Evolutionary conservation across 768 basidiomycete genomes (phyloP).

Genomic region (Cyathus striatus): DNA sequence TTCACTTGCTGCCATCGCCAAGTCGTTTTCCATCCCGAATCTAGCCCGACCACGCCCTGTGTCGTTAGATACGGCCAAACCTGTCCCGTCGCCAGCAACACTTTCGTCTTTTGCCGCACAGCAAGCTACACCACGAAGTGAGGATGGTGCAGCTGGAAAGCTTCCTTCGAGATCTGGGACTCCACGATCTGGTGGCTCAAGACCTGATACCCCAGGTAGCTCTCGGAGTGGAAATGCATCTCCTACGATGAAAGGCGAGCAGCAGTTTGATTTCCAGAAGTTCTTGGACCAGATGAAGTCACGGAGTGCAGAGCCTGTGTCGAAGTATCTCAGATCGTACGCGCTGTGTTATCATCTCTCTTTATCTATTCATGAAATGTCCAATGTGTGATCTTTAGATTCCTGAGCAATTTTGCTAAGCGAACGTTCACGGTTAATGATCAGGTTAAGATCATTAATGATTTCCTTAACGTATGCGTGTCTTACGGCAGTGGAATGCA

Average conservation of each 20-base stretch:
- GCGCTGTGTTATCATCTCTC: constrained; percentile 32
- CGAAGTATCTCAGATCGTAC: constrained; percentile 92
- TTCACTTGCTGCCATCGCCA: constrained; percentile 62
- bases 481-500: not conserved
- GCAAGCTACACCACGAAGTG: constrained; percentile 22
- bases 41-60: constrained; percentile 47
- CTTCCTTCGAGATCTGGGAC: not conserved
- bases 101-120: constrained; percentile 50
- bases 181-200: not conserved
- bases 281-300: constrained; percentile 95
- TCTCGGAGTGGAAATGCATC: not conserved
- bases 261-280: constrained; percentile 85
- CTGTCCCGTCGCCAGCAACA: constrained; percentile 53
- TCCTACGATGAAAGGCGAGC: constrained; percentile 17
- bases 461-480: constrained; percentile 75
- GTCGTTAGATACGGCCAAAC: constrained; percentile 55
- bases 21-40: constrained; percentile 53
- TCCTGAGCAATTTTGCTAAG: constrained; percentile 90
- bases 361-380: not conserved
- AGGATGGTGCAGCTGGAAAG: too few species aligned
- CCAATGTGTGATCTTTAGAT: constrained; percentile 41
- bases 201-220: not conserved
- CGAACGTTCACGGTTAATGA: constrained; percentile 88
- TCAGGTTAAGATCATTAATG: constrained; percentile 92
- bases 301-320: constrained; percentile 84